Conservation (phyloP, 2,329 filamentous ascomycete species). For the Ceratocystiopsis brevicomis region DNA sequence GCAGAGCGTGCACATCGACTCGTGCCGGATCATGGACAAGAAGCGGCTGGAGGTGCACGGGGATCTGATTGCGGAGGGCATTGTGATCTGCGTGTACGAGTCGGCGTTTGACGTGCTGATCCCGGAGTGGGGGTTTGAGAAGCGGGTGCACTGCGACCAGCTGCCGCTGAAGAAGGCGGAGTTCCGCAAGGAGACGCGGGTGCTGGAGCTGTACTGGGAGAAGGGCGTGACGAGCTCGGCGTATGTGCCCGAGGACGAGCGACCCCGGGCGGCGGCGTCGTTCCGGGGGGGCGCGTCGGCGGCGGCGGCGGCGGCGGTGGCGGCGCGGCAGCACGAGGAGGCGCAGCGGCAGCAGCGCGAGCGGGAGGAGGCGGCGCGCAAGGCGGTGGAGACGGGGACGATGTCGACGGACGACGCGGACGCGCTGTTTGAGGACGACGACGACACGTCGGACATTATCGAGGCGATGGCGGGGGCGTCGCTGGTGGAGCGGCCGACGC, state of each 20-base stretch:
- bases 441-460: slow-evolving; percentile 78
- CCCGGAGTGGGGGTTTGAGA: slow-evolving; percentile 96
- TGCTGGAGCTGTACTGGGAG: slow-evolving; percentile 97
- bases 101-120: slow-evolving; percentile 97
- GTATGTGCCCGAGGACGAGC: slow-evolving; percentile 91
- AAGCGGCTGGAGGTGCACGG: slow-evolving; percentile 70
- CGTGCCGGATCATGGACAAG: slow-evolving; percentile 90
- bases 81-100: slow-evolving; percentile 94
- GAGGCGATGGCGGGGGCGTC: slow-evolving; percentile 85
- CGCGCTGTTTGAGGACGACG: slow-evolving; percentile 88
- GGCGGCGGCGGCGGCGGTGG: slow-evolving; percentile 54
- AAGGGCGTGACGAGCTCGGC: slow-evolving; percentile 94
- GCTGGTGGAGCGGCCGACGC: slow-evolving; percentile 70
- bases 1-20: slow-evolving; percentile 96
- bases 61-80: slow-evolving; percentile 86
- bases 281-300: slow-evolving; percentile 55
- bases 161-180: slow-evolving; percentile 97
- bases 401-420: slow-evolving; percentile 87
- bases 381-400: slow-evolving; percentile 85
- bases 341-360: slow-evolving; percentile 68
- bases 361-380: slow-evolving; percentile 74
- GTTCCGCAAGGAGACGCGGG: slow-evolving; percentile 86
- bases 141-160: slow-evolving; percentile 97
- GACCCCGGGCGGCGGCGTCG: slow-evolving; percentile 60
- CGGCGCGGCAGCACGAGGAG: slow-evolving; percentile 63